phyloP scores from a whole-genome alignment of 2,329 filamentous ascomycete genomes.

The Cordyceps tenuipes region DNA sequence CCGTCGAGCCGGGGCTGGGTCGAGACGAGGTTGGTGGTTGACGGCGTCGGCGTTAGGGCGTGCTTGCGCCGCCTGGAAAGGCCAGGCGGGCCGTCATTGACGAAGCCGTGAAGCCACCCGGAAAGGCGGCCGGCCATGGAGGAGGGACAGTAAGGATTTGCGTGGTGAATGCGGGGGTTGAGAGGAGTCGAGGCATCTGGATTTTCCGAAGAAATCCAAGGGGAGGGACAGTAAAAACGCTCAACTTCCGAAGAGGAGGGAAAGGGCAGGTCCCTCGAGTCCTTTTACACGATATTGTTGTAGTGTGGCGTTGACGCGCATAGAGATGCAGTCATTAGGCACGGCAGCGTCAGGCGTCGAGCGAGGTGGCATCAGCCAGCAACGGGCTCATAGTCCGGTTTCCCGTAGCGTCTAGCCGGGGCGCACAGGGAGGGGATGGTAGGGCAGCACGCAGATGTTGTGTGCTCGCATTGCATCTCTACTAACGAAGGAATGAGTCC shows the following conservation, averaged over 20 bases:
- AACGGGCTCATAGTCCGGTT: not conserved
- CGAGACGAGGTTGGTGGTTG: not conserved
- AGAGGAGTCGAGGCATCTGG: not conserved
- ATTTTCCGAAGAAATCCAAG: not conserved
- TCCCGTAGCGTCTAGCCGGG: not conserved
- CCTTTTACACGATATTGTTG: not conserved
- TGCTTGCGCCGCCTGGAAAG: not conserved
- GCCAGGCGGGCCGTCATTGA: not conserved
- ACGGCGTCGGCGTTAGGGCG: not conserved
- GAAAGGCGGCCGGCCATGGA: slow-evolving; percentile 3
- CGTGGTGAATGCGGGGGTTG: not conserved
- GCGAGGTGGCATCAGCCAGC: not conserved
- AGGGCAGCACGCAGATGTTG: not conserved
- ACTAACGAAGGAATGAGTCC: not conserved
- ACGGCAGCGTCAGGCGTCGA: slow-evolving; percentile 1
- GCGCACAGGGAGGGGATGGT: not conserved
- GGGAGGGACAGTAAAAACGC: not conserved
- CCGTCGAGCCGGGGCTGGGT: not conserved
- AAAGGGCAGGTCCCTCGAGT: not conserved
- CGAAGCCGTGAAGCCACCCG: slow-evolving; percentile 9
- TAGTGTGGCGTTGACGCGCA: slow-evolving; percentile 4
- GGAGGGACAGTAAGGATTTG: not conserved
- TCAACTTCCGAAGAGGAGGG: not conserved
- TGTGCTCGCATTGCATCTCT: not conserved
- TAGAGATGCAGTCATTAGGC: slow-evolving; percentile 3